Percentiles rank a stretch among this genome's conserved stretches.
Conservation (phyloP, 75 land plant genomes). For the Picea sitchensis region DNA sequence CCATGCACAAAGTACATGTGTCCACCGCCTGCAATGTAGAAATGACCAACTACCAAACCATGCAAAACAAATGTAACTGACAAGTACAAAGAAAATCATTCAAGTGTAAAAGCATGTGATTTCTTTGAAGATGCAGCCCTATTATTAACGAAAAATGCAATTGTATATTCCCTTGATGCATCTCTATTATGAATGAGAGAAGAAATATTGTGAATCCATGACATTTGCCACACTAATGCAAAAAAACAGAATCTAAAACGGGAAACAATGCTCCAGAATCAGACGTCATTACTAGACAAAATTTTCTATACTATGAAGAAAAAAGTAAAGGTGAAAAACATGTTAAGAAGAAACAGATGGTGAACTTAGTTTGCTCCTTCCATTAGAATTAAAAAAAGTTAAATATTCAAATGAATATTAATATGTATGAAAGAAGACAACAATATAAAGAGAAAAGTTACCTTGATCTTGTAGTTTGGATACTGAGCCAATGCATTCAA, state of each 20-base stretch:
- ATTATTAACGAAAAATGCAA: background rate
- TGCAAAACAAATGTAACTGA: background rate
- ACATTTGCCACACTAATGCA: background rate
- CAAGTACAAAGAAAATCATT: background rate
- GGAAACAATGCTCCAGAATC: background rate
- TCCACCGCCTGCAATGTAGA: too few species aligned
- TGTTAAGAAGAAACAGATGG: background rate
- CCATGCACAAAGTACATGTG: too few species aligned
- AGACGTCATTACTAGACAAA: background rate
- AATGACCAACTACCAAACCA: too few species aligned
- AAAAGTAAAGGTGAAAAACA: background rate
- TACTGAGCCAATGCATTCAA: slow-evolving; percentile 55
- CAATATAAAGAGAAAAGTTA: slow-evolving; percentile 15
- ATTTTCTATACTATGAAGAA: background rate
- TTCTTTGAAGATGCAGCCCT: background rate
- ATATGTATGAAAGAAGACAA: background rate
- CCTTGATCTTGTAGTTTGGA: slow-evolving; percentile 85
- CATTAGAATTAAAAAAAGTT: background rate
- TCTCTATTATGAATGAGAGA: background rate
- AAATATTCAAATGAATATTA: background rate
- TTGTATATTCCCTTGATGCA: background rate
- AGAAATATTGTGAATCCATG: background rate
- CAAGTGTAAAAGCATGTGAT: background rate
- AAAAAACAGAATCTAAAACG: background rate
- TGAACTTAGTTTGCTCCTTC: background rate